phyloP scores from a whole-genome alignment of 2,329 filamentous ascomycete species.

The Fusarium transvaalense region DNA sequence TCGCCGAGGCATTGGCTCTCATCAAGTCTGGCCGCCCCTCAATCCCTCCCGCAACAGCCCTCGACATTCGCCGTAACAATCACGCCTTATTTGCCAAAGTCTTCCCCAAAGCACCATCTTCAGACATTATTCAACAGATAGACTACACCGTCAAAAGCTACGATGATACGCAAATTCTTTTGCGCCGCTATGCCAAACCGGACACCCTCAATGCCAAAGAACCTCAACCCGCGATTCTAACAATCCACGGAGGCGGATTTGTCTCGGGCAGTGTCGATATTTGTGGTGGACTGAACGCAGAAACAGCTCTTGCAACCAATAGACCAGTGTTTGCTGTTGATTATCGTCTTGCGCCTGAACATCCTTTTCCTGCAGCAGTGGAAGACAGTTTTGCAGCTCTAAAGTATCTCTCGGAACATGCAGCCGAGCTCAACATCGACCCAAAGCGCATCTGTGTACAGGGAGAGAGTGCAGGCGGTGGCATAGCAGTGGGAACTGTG shows the following conservation, averaged over 20 bases:
- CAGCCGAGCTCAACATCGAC: conserved; percentile 35
- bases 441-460: conserved; percentile 31
- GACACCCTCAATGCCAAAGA: conserved; percentile 12
- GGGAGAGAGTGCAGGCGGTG: conserved; percentile 39
- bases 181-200: conserved; percentile 31
- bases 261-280: conserved; percentile 24
- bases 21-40: conserved; percentile 23
- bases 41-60: conserved; percentile 18
- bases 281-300: conserved; percentile 10
- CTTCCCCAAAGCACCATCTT: conserved; percentile 11
- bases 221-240: conserved; percentile 32
- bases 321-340: conserved; percentile 39
- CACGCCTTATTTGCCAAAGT: conserved; percentile 15
- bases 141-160: conserved; percentile 30
- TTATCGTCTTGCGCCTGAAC: conserved; percentile 43
- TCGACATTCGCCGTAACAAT: conserved; percentile 24
- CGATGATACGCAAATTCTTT: conserved; percentile 25
- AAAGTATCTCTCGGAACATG: conserved; percentile 28
- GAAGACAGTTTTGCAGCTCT: conserved; percentile 41
- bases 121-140: conserved; percentile 20
- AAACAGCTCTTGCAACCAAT: conserved; percentile 1
- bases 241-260: conserved; percentile 37
- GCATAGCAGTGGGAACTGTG: conserved; percentile 21
- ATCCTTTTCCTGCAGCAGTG: conserved; percentile 21
- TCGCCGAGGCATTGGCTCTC: conserved; percentile 31